Evolutionary conservation across 2,329 filamentous ascomycete genomes (phyloP), one percentile per base, ranked within the genome.

Genomic region (Claviceps maximensis): DNA sequence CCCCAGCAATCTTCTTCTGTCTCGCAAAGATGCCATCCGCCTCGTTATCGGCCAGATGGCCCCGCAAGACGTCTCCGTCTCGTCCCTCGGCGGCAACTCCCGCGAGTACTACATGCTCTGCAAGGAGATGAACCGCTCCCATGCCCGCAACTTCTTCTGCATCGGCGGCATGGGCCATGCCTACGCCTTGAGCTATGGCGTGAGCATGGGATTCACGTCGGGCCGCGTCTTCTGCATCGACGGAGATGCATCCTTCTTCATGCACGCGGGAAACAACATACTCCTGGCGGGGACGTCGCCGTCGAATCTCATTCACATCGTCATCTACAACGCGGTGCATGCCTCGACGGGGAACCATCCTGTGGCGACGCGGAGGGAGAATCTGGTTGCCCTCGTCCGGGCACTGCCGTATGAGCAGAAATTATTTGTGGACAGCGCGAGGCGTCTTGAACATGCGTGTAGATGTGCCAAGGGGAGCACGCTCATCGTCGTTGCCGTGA

Each of bases 81-180:
- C 51, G 19, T 53, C 45, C 9, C 51, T 53, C 21, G 51, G 51
- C 13, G 51, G 51, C 21, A 47, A 36, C 33, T 41, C 42, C n/a
- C 51, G 51, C 19, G 51, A 53, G 45, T 40, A 49, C 17, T 53
- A 53, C 51, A 53, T 49, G 46, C 36, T 53, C 51, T 36, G 51
- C 29, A 31, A 21, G 45, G 51, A 53, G n/a, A 49, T 29, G 36
- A 47, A 29, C 1, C 45, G 46, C 15, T n/a, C 46, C 29, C 8
- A 36, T 2, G 33, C 15, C 31, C 36, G 33, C 33, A 40, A 53
- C 36, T 53, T 53, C 46, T 48, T 53, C 19, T 53, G 45, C 19
- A 15, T 53, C 15, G 51, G 51, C 15, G 51, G 46, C 29, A 53
- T 53, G 51, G 51, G 51, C 23, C 51, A 53, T 13, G 27, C 17